phyloP scores from a whole-genome alignment of 768 basidiomycete species.

The Mycena haematopus region DNA sequence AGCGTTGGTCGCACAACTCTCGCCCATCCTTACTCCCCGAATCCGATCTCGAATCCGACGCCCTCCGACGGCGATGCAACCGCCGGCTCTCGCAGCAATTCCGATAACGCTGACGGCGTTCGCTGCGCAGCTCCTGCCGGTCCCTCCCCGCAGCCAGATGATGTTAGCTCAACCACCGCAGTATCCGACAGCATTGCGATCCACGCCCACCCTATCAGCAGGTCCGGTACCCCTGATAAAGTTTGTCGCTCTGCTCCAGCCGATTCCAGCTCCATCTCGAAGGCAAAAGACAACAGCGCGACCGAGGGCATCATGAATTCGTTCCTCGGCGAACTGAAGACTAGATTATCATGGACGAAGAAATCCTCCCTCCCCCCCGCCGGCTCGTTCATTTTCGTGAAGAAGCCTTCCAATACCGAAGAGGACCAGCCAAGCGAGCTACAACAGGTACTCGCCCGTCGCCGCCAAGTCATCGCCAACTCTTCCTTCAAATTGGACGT shows the following conservation, averaged over 20 bases:
- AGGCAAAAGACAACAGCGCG: too few species aligned
- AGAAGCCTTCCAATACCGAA: not conserved
- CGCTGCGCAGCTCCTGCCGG: too few species aligned
- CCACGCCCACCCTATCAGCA: too few species aligned
- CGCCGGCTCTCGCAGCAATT: too few species aligned
- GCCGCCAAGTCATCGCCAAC: not conserved
- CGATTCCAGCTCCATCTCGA: not conserved
- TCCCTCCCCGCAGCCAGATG: too few species aligned
- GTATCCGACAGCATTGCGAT: too few species aligned
- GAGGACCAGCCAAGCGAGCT: not conserved
- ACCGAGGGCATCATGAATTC: not conserved
- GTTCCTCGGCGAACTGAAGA: slow-evolving; percentile 2
- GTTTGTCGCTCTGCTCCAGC: not conserved
- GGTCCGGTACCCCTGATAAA: not conserved
- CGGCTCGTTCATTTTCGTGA: not conserved
- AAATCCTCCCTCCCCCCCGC: not conserved
- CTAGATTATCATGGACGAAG: not conserved
- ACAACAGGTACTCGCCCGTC: slow-evolving; percentile 23
- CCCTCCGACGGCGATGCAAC: too few species aligned
- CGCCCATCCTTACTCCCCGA: too few species aligned
- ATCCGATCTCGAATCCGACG: too few species aligned
- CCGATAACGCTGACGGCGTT: too few species aligned
- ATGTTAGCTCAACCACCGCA: too few species aligned
- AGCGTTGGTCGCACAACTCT: too few species aligned
- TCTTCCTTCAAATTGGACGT: not conserved